Conservation (phyloP, 148 eudicot genomes). For the Camellia japonica region DNA sequence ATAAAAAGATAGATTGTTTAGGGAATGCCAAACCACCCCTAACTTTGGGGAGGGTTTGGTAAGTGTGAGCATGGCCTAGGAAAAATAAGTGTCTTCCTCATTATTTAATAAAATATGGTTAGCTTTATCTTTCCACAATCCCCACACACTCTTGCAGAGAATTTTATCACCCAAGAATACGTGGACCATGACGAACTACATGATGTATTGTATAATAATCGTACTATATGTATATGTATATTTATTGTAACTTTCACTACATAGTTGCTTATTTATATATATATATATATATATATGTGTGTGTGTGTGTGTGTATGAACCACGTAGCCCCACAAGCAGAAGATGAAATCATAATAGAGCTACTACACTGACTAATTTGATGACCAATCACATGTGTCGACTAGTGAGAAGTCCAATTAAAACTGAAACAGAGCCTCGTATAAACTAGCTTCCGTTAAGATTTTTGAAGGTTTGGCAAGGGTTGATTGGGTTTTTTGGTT, state of each 20-base stretch:
- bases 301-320: background rate
- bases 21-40: too few species aligned
- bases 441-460: too few species aligned
- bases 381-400: too few species aligned
- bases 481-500: too few species aligned
- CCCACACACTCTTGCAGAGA: background rate
- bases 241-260: background rate
- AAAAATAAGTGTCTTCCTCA: background rate
- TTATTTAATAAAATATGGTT: background rate
- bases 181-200: background rate
- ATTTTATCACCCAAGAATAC: background rate
- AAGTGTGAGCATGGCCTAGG: background rate
- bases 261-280: too few species aligned
- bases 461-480: too few species aligned
- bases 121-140: background rate
- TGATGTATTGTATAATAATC: background rate
- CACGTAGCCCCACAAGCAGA: background rate
- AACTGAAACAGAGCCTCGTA: too few species aligned
- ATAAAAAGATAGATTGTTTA: too few species aligned
- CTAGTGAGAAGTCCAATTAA: too few species aligned
- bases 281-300: too few species aligned
- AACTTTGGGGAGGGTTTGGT: background rate
- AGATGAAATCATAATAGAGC: too few species aligned
- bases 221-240: background rate
- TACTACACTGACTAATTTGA: too few species aligned